A percentile compares a stretch with the other conserved stretches of the same genome.
phyloP scores from a whole-genome alignment of 768 basidiomycete genomes.

The Suillus weaverae region DNA sequence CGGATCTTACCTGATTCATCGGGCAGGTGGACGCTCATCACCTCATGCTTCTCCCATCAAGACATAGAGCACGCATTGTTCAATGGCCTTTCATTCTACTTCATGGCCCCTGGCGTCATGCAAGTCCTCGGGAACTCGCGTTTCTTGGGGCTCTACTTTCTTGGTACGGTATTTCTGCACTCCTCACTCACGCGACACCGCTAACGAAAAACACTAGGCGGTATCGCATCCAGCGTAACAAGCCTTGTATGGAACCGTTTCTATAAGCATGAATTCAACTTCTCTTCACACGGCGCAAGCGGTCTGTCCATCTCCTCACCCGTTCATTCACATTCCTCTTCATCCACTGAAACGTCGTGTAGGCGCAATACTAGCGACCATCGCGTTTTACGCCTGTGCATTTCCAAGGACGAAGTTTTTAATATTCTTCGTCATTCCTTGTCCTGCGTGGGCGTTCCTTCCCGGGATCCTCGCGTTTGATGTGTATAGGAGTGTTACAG shows the following conservation, averaged over 20 bases:
- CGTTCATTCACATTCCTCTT: constrained; percentile 1
- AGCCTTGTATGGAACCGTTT: constrained; percentile 48
- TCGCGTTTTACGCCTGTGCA: constrained; percentile 72
- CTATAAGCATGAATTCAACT: constrained; percentile 23
- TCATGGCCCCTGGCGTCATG: constrained; percentile 69
- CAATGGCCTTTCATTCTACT: constrained; percentile 78
- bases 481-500: constrained; percentile 34
- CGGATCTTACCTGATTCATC: constrained; percentile 9
- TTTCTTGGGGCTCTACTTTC: constrained; percentile 74
- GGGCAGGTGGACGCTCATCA: constrained; percentile 72
- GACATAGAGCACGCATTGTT: constrained; percentile 62
- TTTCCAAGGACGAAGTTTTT: constrained; percentile 66
- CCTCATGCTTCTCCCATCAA: constrained; percentile 70
- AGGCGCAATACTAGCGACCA: constrained; percentile 72
- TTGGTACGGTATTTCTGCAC: constrained; percentile 56
- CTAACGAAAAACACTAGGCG: constrained; percentile 43
- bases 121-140: constrained; percentile 60
- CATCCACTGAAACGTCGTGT: constrained; percentile 8
- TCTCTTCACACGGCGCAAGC: constrained; percentile 66
- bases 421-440: constrained; percentile 74
- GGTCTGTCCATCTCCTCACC: constrained; percentile 42
- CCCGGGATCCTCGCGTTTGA: constrained; percentile 51
- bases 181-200: background rate
- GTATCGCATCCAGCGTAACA: constrained; percentile 53
- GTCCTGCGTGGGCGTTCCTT: constrained; percentile 78